A percentile compares a stretch with the other conserved stretches of the same genome.
phyloP scores from a whole-genome alignment of 768 basidiomycete species.

The Phanerochaete sordida region DNA sequence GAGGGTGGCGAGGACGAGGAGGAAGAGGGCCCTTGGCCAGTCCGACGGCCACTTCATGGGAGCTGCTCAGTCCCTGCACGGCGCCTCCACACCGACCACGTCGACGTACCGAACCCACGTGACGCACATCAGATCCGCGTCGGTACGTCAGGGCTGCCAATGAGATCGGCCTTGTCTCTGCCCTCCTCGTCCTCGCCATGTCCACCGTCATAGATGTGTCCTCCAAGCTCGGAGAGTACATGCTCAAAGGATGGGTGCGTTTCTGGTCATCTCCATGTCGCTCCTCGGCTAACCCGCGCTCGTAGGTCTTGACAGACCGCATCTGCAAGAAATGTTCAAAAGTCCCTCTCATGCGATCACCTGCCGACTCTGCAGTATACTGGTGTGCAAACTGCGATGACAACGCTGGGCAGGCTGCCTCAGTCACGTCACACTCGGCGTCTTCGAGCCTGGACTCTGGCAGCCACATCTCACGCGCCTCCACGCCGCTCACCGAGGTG shows the following conservation, averaged over 20 bases:
- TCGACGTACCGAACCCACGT: neutral
- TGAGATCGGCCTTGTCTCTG: neutral
- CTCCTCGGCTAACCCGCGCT: neutral
- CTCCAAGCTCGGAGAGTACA: constrained; percentile 60
- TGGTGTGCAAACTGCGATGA: constrained; percentile 67
- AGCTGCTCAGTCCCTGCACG: neutral
- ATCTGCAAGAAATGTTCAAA: constrained; percentile 57
- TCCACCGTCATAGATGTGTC: constrained; percentile 53
- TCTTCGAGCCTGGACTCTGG: constrained; percentile 39
- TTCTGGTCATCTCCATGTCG: neutral
- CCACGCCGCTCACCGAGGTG: constrained; percentile 77
- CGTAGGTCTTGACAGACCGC: constrained; percentile 61
- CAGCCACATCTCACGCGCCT: constrained; percentile 55
- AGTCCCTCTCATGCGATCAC: constrained; percentile 75
- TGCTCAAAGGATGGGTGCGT: constrained; percentile 76
- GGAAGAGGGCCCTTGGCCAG: constrained; percentile 25
- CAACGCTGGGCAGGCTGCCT: constrained; percentile 13
- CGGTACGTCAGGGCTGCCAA: neutral
- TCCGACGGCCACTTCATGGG: constrained; percentile 25
- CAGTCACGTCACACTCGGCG: neutral
- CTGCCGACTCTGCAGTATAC: constrained; percentile 42
- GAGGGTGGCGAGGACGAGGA: constrained; percentile 24
- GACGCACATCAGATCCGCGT: neutral
- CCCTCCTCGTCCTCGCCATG: constrained; percentile 31
- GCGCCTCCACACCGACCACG: neutral